Evolutionary conservation across 2,329 filamentous ascomycete species (phyloP), one percentile per base, ranked within the genome.

Genomic region (Fonsecaea erecta): DNA sequence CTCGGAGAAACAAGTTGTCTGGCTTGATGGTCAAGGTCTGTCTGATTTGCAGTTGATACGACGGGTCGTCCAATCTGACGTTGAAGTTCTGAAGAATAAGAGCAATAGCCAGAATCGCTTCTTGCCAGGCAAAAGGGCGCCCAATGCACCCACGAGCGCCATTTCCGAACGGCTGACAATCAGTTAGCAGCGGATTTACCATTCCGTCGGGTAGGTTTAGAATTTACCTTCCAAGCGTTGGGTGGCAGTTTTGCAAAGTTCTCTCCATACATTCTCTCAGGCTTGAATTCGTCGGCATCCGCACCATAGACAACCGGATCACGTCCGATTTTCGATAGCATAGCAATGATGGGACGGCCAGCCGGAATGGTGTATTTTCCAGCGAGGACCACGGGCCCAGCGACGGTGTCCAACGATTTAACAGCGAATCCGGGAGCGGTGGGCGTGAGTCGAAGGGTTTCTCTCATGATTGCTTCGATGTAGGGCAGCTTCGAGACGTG

Each of bases 111-210:
- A 91, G 77, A 4, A 89, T 74, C 1, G 84, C 82, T 76, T 93
- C 90, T 73, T 93, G 90, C 87, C 88, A 90, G 0, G 90, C 89
- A 73, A 93, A 93, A 0, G 86, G 82, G 1, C 89, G 80, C 3
- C 90, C 90, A 66, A 93, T 92, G 70, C 90, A 93, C 0, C 81
- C 88, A 60, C 90, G 80, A 68, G 84, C 81, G 1, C 90, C 90
- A 64, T 90, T 90, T 1, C 90, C 91, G 70, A 93, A 93, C 2
- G 90, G 89, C 77, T 77, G 46, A 21, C 37, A n/a, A 32, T 18
- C 40, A 12, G 43, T 59, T 21, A 59, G 18, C 24, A 52, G 52
- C 21, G n/a, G n/a, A 1, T 24, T 35, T 35, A 30, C 26, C 9
- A 30, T 21, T 48, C 7, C 3, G 7, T 48, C 7, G 12, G 2